Evolutionary conservation across 306 rosid genomes (phyloP).

Genomic region (Ormosia semicastrata): DNA sequence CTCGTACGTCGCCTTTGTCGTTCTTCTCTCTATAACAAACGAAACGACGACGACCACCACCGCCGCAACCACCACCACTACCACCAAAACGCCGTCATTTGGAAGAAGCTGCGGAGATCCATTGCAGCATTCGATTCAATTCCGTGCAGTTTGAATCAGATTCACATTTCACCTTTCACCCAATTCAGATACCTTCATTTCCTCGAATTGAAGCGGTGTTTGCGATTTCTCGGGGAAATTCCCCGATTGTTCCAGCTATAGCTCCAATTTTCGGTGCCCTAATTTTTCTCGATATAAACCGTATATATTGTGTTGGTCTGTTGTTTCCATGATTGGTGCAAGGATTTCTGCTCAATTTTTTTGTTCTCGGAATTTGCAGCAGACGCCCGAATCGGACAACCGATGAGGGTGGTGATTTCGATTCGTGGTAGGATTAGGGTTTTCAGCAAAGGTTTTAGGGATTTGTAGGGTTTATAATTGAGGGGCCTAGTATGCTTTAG

Average conservation of each 20-base stretch:
- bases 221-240: constrained; percentile 9
- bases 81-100: constrained; percentile 40
- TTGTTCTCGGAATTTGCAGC: constrained; percentile 18
- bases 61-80: constrained; percentile 30
- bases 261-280: constrained; percentile 1
- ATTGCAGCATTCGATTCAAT: constrained; percentile 29
- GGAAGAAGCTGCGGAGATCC: constrained; percentile 30
- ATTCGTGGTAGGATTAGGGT: constrained; percentile 34
- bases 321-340: constrained; percentile 13
- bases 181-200: constrained; percentile 18
- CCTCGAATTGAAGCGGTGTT: constrained; percentile 31
- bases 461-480: constrained; percentile 35
- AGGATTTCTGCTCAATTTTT: constrained; percentile 25
- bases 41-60: constrained; percentile 32
- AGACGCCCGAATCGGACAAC: constrained; percentile 22
- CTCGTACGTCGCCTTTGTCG: constrained; percentile 12
- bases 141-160: constrained; percentile 5
- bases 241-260: constrained; percentile 7
- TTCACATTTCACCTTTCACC: constrained; percentile 16
- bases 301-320: neutral
- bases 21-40: constrained; percentile 23
- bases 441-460: constrained; percentile 44
- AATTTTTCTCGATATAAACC: neutral
- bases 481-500: constrained; percentile 22
- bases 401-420: constrained; percentile 17